Evolutionary conservation across 495 filamentous ascomycete species (phyloP).

Genomic region (Aspergillus coremiiformis): DNA sequence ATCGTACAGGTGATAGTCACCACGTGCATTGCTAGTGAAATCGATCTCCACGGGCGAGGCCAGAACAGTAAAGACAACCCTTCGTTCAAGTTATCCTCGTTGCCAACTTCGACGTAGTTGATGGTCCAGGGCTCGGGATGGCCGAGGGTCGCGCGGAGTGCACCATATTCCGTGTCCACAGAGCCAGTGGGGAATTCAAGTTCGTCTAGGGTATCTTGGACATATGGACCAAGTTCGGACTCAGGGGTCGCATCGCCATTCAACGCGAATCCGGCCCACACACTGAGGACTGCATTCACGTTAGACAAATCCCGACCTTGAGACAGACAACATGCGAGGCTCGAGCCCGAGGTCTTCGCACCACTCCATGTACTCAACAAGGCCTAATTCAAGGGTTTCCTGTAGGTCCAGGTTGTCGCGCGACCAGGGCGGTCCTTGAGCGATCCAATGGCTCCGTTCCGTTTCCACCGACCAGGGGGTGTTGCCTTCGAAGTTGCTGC

Average conservation of each 20-base stretch:
- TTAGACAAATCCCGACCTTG: background rate
- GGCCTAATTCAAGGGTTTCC: conserved; percentile 51
- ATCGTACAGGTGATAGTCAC: conserved; percentile 46
- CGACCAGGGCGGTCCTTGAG: conserved; percentile 56
- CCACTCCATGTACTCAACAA: conserved; percentile 58
- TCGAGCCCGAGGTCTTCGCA: conserved; percentile 56
- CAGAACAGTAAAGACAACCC: conserved; percentile 32
- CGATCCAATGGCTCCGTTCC: conserved; percentile 61
- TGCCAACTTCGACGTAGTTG: conserved; percentile 47
- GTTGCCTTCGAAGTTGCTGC: conserved; percentile 58
- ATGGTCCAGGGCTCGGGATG: conserved; percentile 42
- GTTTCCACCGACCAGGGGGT: conserved; percentile 52
- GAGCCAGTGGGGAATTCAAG: conserved; percentile 45
- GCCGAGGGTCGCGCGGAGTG: conserved; percentile 39
- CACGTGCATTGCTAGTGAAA: conserved; percentile 29
- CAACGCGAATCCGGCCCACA: conserved; percentile 55
- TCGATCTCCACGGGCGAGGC: conserved; percentile 36
- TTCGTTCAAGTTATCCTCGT: conserved; percentile 45
- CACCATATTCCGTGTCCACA: conserved; percentile 33
- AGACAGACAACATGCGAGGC: conserved; percentile 25
- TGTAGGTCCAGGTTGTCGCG: conserved; percentile 54
- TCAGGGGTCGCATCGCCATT: conserved; percentile 38
- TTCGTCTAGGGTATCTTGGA: conserved; percentile 57
- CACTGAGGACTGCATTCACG: conserved; percentile 38
- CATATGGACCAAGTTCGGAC: conserved; percentile 25